Evolutionary conservation across 2,329 filamentous ascomycete species (phyloP).

Genomic region (Coniosporium tulheliwenetii): DNA sequence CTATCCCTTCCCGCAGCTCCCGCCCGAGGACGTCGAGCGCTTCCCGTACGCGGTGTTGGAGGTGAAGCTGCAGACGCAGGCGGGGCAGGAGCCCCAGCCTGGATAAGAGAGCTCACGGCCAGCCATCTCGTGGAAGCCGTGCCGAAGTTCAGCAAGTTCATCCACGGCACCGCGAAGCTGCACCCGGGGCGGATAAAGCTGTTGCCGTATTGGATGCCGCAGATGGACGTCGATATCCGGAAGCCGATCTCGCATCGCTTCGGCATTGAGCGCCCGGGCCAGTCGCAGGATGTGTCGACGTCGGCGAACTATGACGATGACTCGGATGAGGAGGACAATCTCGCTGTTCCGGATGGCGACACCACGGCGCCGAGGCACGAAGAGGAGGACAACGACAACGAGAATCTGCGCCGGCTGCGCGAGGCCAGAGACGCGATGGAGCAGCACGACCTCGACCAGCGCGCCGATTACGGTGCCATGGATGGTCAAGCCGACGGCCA

Average conservation of each 20-base stretch:
- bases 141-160: constrained; percentile 98
- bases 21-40: constrained; percentile 66
- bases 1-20: constrained; percentile 81
- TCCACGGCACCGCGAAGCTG: constrained; percentile 79
- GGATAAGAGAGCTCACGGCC: constrained; percentile 84
- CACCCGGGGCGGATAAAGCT: constrained; percentile 80
- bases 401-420: constrained; percentile 30
- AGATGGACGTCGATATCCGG: constrained; percentile 95
- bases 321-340: constrained; percentile 47
- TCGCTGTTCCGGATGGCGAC: constrained; percentile 13
- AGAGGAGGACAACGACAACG: constrained; percentile 22
- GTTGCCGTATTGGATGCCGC: constrained; percentile 92
- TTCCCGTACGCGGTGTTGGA: constrained; percentile 96
- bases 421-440: constrained; percentile 34
- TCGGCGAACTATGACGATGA: constrained; percentile 66
- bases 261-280: constrained; percentile 68
- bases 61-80: constrained; percentile 93
- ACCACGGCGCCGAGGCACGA: constrained; percentile 11
- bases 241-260: constrained; percentile 82
- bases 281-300: constrained; percentile 60
- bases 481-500: constrained; percentile 15
- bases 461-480: constrained; percentile 30
- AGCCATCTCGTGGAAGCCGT: constrained; percentile 97
- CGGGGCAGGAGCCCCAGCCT: constrained; percentile 91
- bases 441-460: constrained; percentile 32